phyloP scores from a whole-genome alignment of 495 filamentous ascomycete genomes.

The Xylaria scruposa region DNA sequence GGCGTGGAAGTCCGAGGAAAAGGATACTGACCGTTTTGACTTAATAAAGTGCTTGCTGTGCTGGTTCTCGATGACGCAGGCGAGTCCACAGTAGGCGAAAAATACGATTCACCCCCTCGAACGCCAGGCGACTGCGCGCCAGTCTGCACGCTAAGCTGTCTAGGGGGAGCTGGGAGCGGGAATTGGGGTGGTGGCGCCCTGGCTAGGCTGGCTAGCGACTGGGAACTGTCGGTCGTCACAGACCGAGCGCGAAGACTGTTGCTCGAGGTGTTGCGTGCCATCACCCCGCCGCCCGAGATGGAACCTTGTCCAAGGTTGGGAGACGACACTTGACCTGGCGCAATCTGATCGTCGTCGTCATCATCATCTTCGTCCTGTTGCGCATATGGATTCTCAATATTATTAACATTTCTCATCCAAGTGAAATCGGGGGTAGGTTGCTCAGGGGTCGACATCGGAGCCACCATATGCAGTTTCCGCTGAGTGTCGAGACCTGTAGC shows the following conservation, averaged over 20 bases:
- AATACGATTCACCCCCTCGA: slow-evolving; percentile 76
- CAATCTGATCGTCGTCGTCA: slow-evolving; percentile 56
- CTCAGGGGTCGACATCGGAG: slow-evolving; percentile 43
- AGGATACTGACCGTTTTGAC: slow-evolving; percentile 66
- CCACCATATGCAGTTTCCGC: slow-evolving; percentile 57
- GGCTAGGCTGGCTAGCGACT: slow-evolving; percentile 54
- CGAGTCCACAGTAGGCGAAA: slow-evolving; percentile 86
- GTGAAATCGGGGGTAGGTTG: slow-evolving; percentile 66
- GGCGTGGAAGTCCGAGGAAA: slow-evolving; percentile 79
- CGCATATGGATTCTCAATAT: slow-evolving; percentile 78
- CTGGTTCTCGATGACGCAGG: slow-evolving; percentile 84
- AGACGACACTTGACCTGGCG: slow-evolving; percentile 41
- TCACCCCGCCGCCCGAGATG: slow-evolving; percentile 37
- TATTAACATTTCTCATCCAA: slow-evolving; percentile 65
- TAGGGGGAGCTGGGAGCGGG: slow-evolving; percentile 63
- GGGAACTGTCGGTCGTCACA: slow-evolving; percentile 72
- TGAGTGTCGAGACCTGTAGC: slow-evolving; percentile 67
- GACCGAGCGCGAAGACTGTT: slow-evolving; percentile 82
- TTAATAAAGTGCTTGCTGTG: slow-evolving; percentile 63
- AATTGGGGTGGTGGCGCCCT: slow-evolving; percentile 71
- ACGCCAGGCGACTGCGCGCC: slow-evolving; percentile 53
- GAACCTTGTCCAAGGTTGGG: slow-evolving; percentile 49
- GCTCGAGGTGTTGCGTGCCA: slow-evolving; percentile 81
- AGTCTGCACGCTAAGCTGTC: slow-evolving; percentile 72
- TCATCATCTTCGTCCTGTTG: slow-evolving; percentile 83